Conservation (phyloP, 371 early-diverging fungal genomes). For the Mycotypha africana region DNA sequence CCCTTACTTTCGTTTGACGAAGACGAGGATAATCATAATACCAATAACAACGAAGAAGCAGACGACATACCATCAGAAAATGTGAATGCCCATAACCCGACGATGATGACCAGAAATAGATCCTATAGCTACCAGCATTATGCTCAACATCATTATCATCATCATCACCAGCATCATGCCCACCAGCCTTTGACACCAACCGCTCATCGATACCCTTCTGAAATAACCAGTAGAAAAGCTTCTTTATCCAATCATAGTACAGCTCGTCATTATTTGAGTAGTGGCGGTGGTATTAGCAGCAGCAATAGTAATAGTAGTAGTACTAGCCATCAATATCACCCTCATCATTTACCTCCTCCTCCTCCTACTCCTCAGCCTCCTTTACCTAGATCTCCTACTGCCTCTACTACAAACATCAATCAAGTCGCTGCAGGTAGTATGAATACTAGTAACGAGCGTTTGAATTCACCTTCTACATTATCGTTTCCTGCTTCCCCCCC, state of each 20-base stretch:
- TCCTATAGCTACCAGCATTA: slow-evolving; percentile 17
- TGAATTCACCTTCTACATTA: background rate
- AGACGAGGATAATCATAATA: slow-evolving; percentile 15
- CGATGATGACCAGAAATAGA: slow-evolving; percentile 4
- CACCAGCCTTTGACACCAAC: slow-evolving; percentile 7
- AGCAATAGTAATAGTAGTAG: too few relatives aligned
- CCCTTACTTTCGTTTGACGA: slow-evolving; percentile 23
- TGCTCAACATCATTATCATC: slow-evolving; percentile 8
- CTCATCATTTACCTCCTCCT: too few relatives aligned
- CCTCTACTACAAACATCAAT: background rate
- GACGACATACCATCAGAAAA: too few relatives aligned
- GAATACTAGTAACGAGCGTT: slow-evolving; percentile 3
- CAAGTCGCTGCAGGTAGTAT: slow-evolving; percentile 4
- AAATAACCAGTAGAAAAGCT: slow-evolving; percentile 6
- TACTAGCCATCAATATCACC: too few relatives aligned
- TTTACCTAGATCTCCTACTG: slow-evolving; percentile 35
- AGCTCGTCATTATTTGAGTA: slow-evolving; percentile 13
- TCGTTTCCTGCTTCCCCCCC: slow-evolving; percentile 46
- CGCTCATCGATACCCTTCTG: slow-evolving; percentile 3
- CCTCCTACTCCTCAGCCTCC: too few relatives aligned
- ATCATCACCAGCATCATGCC: slow-evolving; percentile 15
- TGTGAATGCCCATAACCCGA: background rate
- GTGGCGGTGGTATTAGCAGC: slow-evolving; percentile 31
- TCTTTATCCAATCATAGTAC: slow-evolving; percentile 2
- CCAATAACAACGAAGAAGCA: slow-evolving; percentile 17